A percentile compares a stretch with the other conserved stretches of the same genome.
Evolutionary conservation across 495 filamentous ascomycete genomes (phyloP).

Genomic region (Penicillium longicatenatum): DNA sequence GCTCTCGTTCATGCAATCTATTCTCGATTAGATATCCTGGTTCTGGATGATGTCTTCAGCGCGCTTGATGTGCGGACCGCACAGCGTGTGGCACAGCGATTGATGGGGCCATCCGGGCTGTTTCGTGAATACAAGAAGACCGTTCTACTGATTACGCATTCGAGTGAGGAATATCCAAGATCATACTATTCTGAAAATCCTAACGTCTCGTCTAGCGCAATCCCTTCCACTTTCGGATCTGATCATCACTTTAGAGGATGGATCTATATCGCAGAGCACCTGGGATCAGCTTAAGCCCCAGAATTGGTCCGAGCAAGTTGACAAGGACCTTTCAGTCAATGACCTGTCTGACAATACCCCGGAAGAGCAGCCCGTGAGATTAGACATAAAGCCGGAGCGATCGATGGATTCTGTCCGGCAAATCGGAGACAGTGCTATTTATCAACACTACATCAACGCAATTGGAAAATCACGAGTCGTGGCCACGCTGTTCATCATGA

Average conservation of each 20-base stretch:
- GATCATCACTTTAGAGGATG: neutral
- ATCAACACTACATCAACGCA: neutral
- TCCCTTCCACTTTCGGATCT: neutral
- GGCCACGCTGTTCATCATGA: neutral
- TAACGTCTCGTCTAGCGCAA: neutral
- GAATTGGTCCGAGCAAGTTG: neutral
- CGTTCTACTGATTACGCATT: conserved; percentile 10
- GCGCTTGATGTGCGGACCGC: conserved; percentile 24
- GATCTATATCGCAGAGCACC: neutral
- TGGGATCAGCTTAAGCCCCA: neutral
- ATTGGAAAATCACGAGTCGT: neutral
- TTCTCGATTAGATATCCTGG: conserved; percentile 20
- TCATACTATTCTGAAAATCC: neutral
- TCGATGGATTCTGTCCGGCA: neutral
- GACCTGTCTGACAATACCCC: neutral
- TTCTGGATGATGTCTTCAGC: conserved; percentile 45
- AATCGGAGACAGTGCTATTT: neutral
- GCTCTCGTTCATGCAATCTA: conserved; percentile 29
- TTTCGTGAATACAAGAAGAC: conserved; percentile 14
- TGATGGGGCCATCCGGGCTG: conserved; percentile 14
- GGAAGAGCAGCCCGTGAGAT: neutral
- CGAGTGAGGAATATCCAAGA: neutral
- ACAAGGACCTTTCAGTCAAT: neutral
- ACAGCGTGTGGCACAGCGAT: conserved; percentile 1
- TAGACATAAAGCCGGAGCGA: neutral